Base-by-base conservation (phyloP, 2,329 filamentous ascomycete genomes). In the Elsinoe batatas region DNA sequence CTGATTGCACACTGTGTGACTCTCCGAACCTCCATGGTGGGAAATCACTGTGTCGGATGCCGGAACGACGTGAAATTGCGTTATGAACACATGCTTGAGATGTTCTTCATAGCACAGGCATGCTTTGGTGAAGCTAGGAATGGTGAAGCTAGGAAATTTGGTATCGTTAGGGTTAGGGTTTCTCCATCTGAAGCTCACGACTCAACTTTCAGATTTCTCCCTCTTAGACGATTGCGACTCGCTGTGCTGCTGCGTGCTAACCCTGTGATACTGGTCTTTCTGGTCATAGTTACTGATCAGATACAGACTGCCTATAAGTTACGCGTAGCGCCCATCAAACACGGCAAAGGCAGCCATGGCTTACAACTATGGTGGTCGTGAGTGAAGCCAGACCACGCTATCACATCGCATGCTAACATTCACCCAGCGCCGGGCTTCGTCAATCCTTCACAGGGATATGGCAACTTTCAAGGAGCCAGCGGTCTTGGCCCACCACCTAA, bases 401-500 rank as follows among this genome's bases (percentile, higher is more conserved):
- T 13, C 50, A 15, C 2, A 5, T 15, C 13, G 13, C 7, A 10
- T n/a, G 15, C 38, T 54, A 20, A 54, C 61, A 47, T 7, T 2
- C 13, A 7, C 57, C 66, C 59, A 58, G 71, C 69, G 60, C 70
- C 73, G 67, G 76, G 79, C 60, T 80, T 81, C 49, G 95, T 26
- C 40, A 44, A 44, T 26, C 5, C 40, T 44, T 18, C 18, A 22
- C 40, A 44, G 13, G 40, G 40, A 44, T 44, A 30, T 26, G 10
- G 40, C 18, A 15, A 15, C 18, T 44, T 44, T 5, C 40, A 18
- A 12, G 18, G 18, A 5, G 18, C 18, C 5, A 15, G 40, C 8
- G 26, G 26, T 26, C 18, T 90, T 75, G 87, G 85, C 65, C 79
- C 57, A 33, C 61, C 81, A 57, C 85, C 87, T 53, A 80, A 82